A percentile compares a stretch with the other conserved stretches of the same genome.
These are phyloP conservation scores for Agaricus sinodeliciosus DNA, from an alignment of 768 basidiomycete species.

Conservation along the genomic window DNA sequence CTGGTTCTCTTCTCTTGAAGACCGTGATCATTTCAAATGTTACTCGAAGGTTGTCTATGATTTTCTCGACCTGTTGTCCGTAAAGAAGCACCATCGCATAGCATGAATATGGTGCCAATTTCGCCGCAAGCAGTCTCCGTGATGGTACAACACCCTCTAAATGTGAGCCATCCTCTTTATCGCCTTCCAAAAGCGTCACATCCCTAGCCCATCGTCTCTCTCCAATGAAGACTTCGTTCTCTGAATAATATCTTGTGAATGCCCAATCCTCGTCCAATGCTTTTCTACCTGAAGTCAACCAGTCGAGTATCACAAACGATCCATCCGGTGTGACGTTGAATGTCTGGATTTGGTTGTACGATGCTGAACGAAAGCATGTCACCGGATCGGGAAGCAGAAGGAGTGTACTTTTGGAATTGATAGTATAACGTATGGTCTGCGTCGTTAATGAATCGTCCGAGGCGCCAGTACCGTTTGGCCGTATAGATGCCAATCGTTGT, in stretches of 20 bases:
- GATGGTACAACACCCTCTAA: conserved; percentile 18
- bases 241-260: conserved; percentile 77
- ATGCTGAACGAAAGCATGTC: conserved; percentile 81
- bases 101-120: conserved; percentile 77
- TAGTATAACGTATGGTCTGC: conserved; percentile 54
- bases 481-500: conserved; percentile 44
- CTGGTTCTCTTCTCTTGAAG: conserved; percentile 52
- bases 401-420: conserved; percentile 50
- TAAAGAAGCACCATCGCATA: conserved; percentile 83
- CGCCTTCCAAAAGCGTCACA: conserved; percentile 61
- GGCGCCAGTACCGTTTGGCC: conserved; percentile 6
- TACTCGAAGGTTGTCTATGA: conserved; percentile 41
- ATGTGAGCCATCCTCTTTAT: conserved; percentile 15
- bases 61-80: conserved; percentile 51
- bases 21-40: conserved; percentile 54
- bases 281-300: conserved; percentile 86
- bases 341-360: conserved; percentile 78
- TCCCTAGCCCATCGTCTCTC: conserved; percentile 69
- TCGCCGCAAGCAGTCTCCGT: conserved; percentile 46
- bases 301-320: conserved; percentile 77
- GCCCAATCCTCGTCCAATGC: conserved; percentile 84
- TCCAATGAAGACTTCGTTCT: conserved; percentile 74
- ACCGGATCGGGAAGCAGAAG: conserved; percentile 90
- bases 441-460: conserved; percentile 32
- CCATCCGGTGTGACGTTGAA: conserved; percentile 58